phyloP scores from a whole-genome alignment of 1,284 basidiomycete species.

The Pseudozyma hubeiensis region DNA sequence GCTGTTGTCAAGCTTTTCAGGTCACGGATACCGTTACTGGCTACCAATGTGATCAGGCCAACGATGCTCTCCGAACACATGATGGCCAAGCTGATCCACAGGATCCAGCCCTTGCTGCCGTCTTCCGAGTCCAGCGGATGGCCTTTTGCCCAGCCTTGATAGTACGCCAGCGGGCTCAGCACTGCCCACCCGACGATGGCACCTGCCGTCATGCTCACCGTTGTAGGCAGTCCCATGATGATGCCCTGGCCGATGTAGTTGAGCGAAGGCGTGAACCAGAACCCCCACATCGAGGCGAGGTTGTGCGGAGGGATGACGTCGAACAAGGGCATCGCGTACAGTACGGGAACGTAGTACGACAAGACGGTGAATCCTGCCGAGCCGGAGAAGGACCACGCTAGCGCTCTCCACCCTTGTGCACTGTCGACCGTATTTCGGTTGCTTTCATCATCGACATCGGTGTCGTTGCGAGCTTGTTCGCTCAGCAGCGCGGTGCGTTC shows the following conservation, averaged over 20 bases:
- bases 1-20: constrained; percentile 25
- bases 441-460: constrained; percentile 1
- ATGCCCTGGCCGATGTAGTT: constrained; percentile 78
- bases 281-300: constrained; percentile 87
- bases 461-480: not conserved
- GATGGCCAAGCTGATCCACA: constrained; percentile 93
- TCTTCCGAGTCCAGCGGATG: constrained; percentile 46
- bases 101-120: constrained; percentile 67
- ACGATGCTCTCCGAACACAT: constrained; percentile 90
- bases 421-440: constrained; percentile 13
- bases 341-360: constrained; percentile 85
- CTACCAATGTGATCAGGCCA: constrained; percentile 38
- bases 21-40: constrained; percentile 35
- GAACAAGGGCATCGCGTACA: constrained; percentile 91
- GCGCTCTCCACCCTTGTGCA: constrained; percentile 37
- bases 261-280: constrained; percentile 92
- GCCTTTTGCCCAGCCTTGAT: constrained; percentile 65
- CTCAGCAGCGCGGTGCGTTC: constrained; percentile 28
- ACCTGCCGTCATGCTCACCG: constrained; percentile 91
- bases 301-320: constrained; percentile 75
- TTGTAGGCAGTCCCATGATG: constrained; percentile 97
- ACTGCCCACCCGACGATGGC: constrained; percentile 96
- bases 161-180: constrained; percentile 84
- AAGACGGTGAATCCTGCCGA: constrained; percentile 60
- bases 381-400: constrained; percentile 64